Base-by-base conservation (phyloP, 495 filamentous ascomycete genomes). In the Astrothelium subdiscretum region DNA sequence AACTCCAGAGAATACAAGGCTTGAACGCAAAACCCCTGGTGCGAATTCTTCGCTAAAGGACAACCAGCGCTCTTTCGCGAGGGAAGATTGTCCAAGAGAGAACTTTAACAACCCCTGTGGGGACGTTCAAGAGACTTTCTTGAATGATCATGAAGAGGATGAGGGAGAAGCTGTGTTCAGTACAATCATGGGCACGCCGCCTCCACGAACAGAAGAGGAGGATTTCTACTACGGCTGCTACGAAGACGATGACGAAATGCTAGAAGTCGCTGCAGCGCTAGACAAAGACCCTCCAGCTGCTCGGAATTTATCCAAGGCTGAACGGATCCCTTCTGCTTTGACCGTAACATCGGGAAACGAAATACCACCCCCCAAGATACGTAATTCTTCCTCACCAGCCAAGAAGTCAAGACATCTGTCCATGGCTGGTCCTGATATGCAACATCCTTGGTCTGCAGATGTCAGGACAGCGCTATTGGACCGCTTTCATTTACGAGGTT, bases 401-500 rank as follows among this genome's bases (percentile, higher is more conserved):
- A 66, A 60, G 32, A 52, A 31, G 22, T 22, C 1, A 10, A 27
- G 31, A 10, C n/a, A 63, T 35, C 29, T 58, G 22, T 38, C 27
- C 8, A 61, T 62, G 32, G 57, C n/a, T 38, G 62, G 63, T 20
- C 15, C 57, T 71, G 59, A 78, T 80, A 57, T 57, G 75, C 76
- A 75, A 31, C 76, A 85, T 66, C 77, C 82, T 10, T 99, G 94
- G 94, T 96, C 91, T 18, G 77, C 78, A 59, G 95, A 97, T 65
- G 90, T 99, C 20, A 87, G 83, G 65, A 79, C 76, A 42, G 88
- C 84, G 18, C 70, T 97, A 57, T 87, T 85, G 63, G 83, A 91
- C 52, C 79, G 88, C 5, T 99, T 99, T 68, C 79, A 87, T 61
- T 81, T 99, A 64, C 81, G 80, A 22, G 90, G 89, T 0, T 97